Base-by-base conservation (phyloP, 768 basidiomycete genomes). In the Guyanaporus albipodus region DNA sequence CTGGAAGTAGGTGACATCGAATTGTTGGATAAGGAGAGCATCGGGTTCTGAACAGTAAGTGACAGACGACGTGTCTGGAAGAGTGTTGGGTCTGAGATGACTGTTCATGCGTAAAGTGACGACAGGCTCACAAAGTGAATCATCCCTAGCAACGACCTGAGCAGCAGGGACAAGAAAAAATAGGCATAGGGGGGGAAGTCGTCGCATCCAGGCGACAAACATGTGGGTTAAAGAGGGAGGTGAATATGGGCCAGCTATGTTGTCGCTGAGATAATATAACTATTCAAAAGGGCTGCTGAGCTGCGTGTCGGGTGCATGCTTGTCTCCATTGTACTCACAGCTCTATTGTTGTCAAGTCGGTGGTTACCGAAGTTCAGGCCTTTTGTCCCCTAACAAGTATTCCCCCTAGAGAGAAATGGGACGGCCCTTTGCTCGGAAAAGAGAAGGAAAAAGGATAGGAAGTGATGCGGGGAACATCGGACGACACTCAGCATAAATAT, bases 1-100 rank as follows among this genome's bases (percentile, higher is more conserved):
- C 31, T 82, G 75, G 52, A 85, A 80, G 63, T 85, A 91, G 11
- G 76, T 72, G 42, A 91, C 64, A 58, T 90, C 82, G 59, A 91
- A 86, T 55, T 82, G 80, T 67, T 88, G 77, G 35, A 91, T 74
- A 59, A 91, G 84, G 50, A 92, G 76, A 26, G 80, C 78, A 63
- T 87, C 81, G 41, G 90, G 89, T 31, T 86, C 82, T 42, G 82
- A 71, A 68, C 90, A 92, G 64, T 92, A 92, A 24, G 90, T 86
- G 59, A 92, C 87, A 47, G 89, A 91, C 17, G 87, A 90, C 23
- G 90, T 89, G 66, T 87, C 88, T 91, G 61, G 27, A 31, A 28
- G 29, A 37, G 5, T 38, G 37, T 14, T 33, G 33, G 42, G 46
- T 17, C 22, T 10, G 33, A 18, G 7, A 8, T 23, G 47, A 3